Percentiles rank a stretch among this genome's conserved stretches.
Conservation (phyloP, 2,329 filamentous ascomycete species). For the Ophiostoma montium region DNA sequence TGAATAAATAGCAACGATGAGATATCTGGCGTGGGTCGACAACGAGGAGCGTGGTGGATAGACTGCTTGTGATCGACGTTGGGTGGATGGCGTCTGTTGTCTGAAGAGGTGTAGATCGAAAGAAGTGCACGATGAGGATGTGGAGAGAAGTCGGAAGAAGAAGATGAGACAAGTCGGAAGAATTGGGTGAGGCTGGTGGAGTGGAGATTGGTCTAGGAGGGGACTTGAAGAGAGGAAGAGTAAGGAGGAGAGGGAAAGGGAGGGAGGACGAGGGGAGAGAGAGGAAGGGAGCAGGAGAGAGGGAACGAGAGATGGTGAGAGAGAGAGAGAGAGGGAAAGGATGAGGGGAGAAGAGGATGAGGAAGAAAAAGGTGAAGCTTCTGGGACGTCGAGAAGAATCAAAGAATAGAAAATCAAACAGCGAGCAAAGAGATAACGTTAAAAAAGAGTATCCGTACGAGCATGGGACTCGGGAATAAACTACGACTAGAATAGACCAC, state of each 20-base stretch:
- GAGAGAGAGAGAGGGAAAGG: neutral
- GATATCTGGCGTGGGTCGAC: neutral
- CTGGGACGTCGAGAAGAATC: too few relatives aligned
- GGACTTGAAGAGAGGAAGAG: neutral
- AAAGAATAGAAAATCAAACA: too few relatives aligned
- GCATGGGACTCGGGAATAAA: too few relatives aligned
- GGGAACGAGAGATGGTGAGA: neutral
- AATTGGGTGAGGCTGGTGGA: slow-evolving; percentile 5
- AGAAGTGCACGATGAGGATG: neutral
- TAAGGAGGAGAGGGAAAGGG: neutral
- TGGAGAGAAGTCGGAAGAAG: neutral
- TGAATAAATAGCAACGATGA: neutral
- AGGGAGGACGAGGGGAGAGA: neutral
- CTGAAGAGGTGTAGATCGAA: neutral
- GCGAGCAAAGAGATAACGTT: too few relatives aligned
- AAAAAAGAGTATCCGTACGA: too few relatives aligned
- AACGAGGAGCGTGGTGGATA: neutral
- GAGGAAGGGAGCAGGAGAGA: neutral
- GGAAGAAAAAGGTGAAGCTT: neutral
- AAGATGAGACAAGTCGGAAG: too few relatives aligned
- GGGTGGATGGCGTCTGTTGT: too few relatives aligned
- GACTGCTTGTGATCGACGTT: too few relatives aligned
- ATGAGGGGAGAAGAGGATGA: neutral
- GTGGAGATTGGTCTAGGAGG: slow-evolving; percentile 12
- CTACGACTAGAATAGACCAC: too few relatives aligned